Percentiles rank a stretch among this genome's conserved stretches.
Conservation (phyloP, 2,329 filamentous ascomycete genomes). For the Penicillium brasilianum region DNA sequence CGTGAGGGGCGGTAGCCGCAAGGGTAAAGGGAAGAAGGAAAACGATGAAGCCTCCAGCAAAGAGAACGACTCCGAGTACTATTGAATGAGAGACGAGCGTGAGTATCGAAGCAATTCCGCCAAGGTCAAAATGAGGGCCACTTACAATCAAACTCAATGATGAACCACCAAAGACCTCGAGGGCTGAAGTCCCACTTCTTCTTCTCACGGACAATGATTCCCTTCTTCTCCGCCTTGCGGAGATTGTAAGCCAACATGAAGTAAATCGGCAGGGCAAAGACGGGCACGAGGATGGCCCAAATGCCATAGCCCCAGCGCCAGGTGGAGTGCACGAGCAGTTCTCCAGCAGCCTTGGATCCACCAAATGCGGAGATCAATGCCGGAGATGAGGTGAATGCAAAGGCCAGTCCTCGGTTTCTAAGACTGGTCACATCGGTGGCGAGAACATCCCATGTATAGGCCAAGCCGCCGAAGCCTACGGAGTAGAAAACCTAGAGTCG, state of each 20-base stretch:
- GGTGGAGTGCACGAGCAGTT: constrained; percentile 56
- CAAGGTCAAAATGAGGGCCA: not conserved
- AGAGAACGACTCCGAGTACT: constrained; percentile 64
- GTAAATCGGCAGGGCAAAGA: constrained; percentile 61
- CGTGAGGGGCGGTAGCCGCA: constrained; percentile 41
- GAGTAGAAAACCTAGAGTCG: constrained; percentile 43
- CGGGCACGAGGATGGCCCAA: constrained; percentile 58
- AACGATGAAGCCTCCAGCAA: constrained; percentile 64
- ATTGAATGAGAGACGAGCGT: not conserved
- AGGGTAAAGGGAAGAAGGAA: constrained; percentile 56
- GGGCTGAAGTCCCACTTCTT: constrained; percentile 50
- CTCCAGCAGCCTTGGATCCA: constrained; percentile 58
- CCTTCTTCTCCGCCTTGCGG: constrained; percentile 60
- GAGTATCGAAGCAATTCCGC: too few species aligned
- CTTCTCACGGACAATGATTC: constrained; percentile 50
- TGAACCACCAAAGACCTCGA: constrained; percentile 58
- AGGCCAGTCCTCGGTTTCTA: constrained; percentile 64
- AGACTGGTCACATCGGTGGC: constrained; percentile 66
- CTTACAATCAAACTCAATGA: constrained; percentile 65
- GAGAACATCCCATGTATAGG: constrained; percentile 63
- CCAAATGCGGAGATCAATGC: constrained; percentile 68
- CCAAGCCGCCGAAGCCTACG: constrained; percentile 61
- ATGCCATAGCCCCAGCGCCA: constrained; percentile 68
- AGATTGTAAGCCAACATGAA: constrained; percentile 61
- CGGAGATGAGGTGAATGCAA: constrained; percentile 65